Evolutionary conservation across 1,284 basidiomycete species (phyloP), one percentile per base, ranked within the genome.

Genomic region (Heimioporus punctisporus): DNA sequence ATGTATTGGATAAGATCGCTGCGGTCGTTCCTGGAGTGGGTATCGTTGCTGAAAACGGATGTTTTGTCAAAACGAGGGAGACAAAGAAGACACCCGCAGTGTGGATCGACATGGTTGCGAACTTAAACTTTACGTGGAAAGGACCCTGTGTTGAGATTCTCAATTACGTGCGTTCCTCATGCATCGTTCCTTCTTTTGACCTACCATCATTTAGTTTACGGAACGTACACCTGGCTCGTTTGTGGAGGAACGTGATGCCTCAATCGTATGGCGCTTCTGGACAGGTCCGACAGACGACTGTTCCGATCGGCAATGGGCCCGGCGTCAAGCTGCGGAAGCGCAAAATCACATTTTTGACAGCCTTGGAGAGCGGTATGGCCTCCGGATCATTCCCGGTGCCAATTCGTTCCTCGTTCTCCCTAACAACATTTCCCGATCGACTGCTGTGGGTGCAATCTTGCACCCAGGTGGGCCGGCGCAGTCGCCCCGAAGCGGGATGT

Each of bases 261-360:
- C 90, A 7, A 75, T 95, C 56, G 83, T 92, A 6, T 95, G 92
- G 91, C 81, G 91, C 2, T 95, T 90, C 78, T 92, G 86, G 84
- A 85, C 82, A 4, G 83, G 79, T 6, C 63, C 72, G 19, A 71
- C 75, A 5, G 72, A 76, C 21, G 60, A 68, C 4, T 74, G 77
- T 37, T 71, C 81, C 1, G 86, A 88, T 61, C 78, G 84, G 11
- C 83, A 83, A 58, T 94, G 92, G 92, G 92, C 92, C 0, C 81
- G 87, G 27, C 76, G 93, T 25, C 92, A 95, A 69, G 92, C 93
- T 3, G 90, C 91, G 1, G 93, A 95, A 69, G 92, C 92, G 25
- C 92, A 95, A 71, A 95, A 95, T 70, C 89, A 95, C 66, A 92
- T 95, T 59, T 94, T 91, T 68, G 92, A 92, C 69, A 88, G 87